Evolutionary conservation across 352 stramenopile species (phyloP).

Genomic region (Globisporangium middletonii): DNA sequence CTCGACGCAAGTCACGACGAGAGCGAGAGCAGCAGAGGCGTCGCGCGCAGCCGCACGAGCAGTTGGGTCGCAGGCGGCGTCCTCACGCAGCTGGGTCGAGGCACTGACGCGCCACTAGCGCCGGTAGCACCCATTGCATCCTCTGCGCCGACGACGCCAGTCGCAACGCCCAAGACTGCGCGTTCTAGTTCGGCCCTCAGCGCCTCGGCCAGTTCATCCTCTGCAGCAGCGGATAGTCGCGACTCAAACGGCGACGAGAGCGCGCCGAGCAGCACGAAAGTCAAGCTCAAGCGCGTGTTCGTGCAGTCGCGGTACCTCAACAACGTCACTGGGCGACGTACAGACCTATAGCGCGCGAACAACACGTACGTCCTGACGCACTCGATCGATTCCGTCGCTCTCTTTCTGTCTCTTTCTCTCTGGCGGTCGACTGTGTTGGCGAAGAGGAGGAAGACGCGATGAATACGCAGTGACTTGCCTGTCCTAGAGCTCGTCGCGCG

Average conservation of each 20-base stretch:
- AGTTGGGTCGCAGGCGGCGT: no score
- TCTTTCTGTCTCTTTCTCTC: not conserved
- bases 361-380: not conserved
- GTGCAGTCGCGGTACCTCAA: constrained; percentile 40
- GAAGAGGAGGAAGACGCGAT: not conserved
- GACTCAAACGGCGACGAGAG: not conserved
- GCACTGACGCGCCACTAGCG: constrained; percentile 4
- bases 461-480: not conserved
- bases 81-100: not conserved
- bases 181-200: no score
- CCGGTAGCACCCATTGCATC: constrained; percentile 10
- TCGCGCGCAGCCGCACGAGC: not conserved
- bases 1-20: constrained; percentile 3
- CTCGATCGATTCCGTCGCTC: not conserved
- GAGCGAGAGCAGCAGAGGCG: not conserved
- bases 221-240: not conserved
- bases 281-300: constrained; percentile 31
- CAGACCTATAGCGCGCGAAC: constrained; percentile 6
- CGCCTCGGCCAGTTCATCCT: not conserved
- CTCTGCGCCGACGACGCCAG: no score
- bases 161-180: no score
- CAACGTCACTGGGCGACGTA: constrained; percentile 18
- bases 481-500: constrained; percentile 30
- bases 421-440: no score
- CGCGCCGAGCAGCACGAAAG: constrained; percentile 3